These are phyloP conservation scores for Bipolaris victoriae DNA, from an alignment of 2,329 filamentous ascomycete species.

Conservation along the genomic window DNA sequence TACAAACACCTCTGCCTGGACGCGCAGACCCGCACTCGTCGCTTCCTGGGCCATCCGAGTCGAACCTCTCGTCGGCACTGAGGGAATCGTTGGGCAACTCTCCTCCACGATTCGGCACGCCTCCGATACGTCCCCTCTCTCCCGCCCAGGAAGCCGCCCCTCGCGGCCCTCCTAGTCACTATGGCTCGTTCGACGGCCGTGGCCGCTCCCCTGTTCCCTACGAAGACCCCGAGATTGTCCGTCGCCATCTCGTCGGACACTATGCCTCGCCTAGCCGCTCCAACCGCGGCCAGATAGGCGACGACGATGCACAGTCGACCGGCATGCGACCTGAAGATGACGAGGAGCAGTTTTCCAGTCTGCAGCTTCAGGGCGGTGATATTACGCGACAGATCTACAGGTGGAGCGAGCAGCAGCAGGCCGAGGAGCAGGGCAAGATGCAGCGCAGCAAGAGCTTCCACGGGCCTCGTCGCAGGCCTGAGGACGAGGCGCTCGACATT, in stretches of 20 bases:
- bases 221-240: slow-evolving; percentile 91
- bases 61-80: slow-evolving; percentile 86
- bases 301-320: slow-evolving; percentile 35
- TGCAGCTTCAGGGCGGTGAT: slow-evolving; percentile 91
- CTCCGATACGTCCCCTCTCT: slow-evolving; percentile 62
- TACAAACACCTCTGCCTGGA: slow-evolving; percentile 68
- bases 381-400: slow-evolving; percentile 94
- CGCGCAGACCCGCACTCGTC: slow-evolving; percentile 63
- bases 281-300: slow-evolving; percentile 32
- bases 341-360: slow-evolving; percentile 86
- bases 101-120: slow-evolving; percentile 70
- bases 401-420: slow-evolving; percentile 89
- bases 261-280: slow-evolving; percentile 48
- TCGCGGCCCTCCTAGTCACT: slow-evolving; percentile 70
- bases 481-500: slow-evolving; percentile 82
- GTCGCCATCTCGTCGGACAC: slow-evolving; percentile 76
- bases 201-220: slow-evolving; percentile 64
- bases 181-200: slow-evolving; percentile 83
- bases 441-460: slow-evolving; percentile 89
- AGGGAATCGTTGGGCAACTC: slow-evolving; percentile 74
- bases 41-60: slow-evolving; percentile 78
- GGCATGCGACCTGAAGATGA: slow-evolving; percentile 53
- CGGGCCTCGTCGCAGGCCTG: slow-evolving; percentile 75
- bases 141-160: slow-evolving; percentile 56
- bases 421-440: slow-evolving; percentile 65